These are phyloP conservation scores for Globisporangium ultimum DNA, from an alignment of 352 stramenopile genomes.

Conservation along the genomic window DNA sequence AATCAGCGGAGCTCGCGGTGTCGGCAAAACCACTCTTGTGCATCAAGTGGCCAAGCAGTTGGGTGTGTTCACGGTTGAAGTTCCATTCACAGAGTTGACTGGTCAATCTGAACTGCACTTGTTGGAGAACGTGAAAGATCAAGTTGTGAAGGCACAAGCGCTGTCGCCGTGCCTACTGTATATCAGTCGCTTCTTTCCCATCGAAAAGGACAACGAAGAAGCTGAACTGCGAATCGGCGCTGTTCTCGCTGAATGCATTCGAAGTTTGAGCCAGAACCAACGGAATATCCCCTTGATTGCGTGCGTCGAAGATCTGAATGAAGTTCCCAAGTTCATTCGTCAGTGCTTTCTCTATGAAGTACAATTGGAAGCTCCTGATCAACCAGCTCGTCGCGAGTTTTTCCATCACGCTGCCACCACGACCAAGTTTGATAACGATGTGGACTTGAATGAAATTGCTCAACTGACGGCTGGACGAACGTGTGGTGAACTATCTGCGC, in stretches of 20 bases:
- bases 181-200: conserved; percentile 71
- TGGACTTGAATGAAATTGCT: conserved; percentile 54
- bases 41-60: conserved; percentile 65
- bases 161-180: conserved; percentile 77
- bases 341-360: conserved; percentile 83
- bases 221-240: conserved; percentile 57
- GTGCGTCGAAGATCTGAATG: conserved; percentile 70
- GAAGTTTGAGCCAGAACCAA: conserved; percentile 40
- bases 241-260: conserved; percentile 65
- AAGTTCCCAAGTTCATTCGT: conserved; percentile 79
- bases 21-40: conserved; percentile 72
- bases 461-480: conserved; percentile 72
- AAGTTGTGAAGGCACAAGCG: conserved; percentile 63
- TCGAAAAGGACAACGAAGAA: conserved; percentile 80
- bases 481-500: conserved; percentile 64
- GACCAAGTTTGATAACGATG: conserved; percentile 34
- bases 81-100: conserved; percentile 76
- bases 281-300: conserved; percentile 70
- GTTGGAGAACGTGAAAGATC: conserved; percentile 67
- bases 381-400: conserved; percentile 47
- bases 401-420: conserved; percentile 40
- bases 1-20: conserved; percentile 56
- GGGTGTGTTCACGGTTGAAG: conserved; percentile 65
- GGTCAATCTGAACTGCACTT: conserved; percentile 67
- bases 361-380: conserved; percentile 57